phyloP scores from a whole-genome alignment of 2,329 filamentous ascomycete species.

The Ophiostoma fasciatum region DNA sequence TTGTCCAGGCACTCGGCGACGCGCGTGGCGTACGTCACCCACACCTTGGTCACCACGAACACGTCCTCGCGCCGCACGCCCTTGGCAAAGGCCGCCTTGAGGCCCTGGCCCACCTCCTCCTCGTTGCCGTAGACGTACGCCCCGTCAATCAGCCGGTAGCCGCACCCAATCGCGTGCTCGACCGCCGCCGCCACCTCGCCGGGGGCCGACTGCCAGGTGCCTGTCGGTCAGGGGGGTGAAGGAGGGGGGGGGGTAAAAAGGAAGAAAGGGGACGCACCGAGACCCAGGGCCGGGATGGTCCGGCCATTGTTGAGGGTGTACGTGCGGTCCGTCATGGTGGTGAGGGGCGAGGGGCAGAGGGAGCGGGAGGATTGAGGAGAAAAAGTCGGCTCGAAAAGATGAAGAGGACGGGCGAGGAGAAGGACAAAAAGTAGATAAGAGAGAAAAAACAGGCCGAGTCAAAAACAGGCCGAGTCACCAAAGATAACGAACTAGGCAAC shows the following conservation, averaged over 20 bases:
- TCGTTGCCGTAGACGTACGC: conserved; percentile 73
- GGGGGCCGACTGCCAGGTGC: conserved; percentile 49
- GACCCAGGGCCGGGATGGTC: conserved; percentile 47
- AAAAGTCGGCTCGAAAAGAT: no score
- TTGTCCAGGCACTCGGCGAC: conserved; percentile 56
- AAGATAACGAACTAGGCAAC: no score
- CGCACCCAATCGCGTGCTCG: conserved; percentile 38
- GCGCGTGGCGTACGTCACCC: conserved; percentile 63
- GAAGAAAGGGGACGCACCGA: conserved; percentile 29
- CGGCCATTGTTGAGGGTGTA: conserved; percentile 52
- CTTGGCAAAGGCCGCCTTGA: conserved; percentile 55
- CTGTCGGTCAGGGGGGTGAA: no score
- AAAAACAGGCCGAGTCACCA: no score
- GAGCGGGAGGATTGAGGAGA: no score
- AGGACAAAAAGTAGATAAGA: no score
- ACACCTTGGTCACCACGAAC: conserved; percentile 76
- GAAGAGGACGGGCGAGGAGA: no score
- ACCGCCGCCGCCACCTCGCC: conserved; percentile 46
- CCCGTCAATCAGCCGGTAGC: conserved; percentile 51
- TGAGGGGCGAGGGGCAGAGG: no score
- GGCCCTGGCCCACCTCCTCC: conserved; percentile 63
- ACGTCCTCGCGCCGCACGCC: conserved; percentile 65
- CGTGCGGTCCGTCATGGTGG: conserved; percentile 37
- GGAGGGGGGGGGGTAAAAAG: no score
- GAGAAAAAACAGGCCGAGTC: no score